A percentile compares a stretch with the other conserved stretches of the same genome.
These are phyloP conservation scores for Fomitopsis serialis DNA, from an alignment of 768 basidiomycete species.

Conservation along the genomic window DNA sequence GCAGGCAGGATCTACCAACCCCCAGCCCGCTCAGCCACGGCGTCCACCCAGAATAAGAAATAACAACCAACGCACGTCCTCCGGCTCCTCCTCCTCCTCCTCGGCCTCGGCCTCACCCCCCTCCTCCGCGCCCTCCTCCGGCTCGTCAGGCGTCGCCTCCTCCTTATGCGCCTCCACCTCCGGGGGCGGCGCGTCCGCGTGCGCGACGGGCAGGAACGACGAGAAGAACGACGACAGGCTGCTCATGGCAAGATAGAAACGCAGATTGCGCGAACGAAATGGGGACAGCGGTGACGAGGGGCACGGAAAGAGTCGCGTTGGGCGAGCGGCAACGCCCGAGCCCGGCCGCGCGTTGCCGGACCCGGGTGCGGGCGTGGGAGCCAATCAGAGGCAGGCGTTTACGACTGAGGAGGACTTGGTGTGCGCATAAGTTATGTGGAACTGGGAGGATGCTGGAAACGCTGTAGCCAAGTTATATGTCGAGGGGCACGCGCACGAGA, in stretches of 20 bases:
- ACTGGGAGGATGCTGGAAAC: too few relatives aligned
- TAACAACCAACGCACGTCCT: slow-evolving; percentile 58
- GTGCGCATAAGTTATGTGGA: too few relatives aligned
- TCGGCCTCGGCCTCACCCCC: slow-evolving; percentile 34
- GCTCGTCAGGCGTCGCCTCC: slow-evolving; percentile 24
- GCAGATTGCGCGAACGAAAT: not conserved
- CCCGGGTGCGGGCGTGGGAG: not conserved
- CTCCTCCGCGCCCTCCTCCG: slow-evolving; percentile 23
- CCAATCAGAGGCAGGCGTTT: not conserved
- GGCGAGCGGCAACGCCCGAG: not conserved
- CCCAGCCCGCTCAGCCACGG: not conserved
- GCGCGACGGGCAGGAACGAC: slow-evolving; percentile 33
- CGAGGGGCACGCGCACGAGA: too few relatives aligned
- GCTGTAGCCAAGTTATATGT: too few relatives aligned
- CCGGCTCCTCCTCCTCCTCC: slow-evolving; percentile 60
- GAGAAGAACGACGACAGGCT: slow-evolving; percentile 39
- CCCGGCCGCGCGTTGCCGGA: not conserved
- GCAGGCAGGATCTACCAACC: slow-evolving; percentile 53
- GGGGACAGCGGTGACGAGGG: not conserved
- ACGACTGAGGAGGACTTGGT: too few relatives aligned
- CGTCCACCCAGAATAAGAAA: too few relatives aligned
- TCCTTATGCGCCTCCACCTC: slow-evolving; percentile 34
- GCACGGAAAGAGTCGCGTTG: not conserved
- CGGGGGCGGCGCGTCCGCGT: slow-evolving; percentile 37
- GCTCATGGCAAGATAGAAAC: slow-evolving; percentile 23